Conservation (phyloP, 352 stramenopile species). For the Pythium rhizo-oryzae region DNA sequence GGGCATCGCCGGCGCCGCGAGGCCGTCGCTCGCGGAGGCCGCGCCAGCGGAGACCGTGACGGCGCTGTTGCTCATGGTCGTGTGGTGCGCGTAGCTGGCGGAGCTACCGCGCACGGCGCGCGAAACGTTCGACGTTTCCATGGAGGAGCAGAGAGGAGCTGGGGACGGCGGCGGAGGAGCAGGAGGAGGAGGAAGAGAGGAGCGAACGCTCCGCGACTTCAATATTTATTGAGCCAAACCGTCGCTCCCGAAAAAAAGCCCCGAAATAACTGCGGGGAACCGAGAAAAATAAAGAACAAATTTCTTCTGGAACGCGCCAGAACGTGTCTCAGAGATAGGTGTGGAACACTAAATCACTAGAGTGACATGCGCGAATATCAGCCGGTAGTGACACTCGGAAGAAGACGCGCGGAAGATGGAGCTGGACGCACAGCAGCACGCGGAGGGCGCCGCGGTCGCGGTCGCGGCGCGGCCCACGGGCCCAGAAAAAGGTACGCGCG, state of each 20-base stretch:
- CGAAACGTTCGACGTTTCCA: slow-evolving; percentile 16
- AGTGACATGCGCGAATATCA: background rate
- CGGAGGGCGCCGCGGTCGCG: background rate
- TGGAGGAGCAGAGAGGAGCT: background rate
- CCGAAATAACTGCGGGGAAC: background rate
- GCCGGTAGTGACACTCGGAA: slow-evolving; percentile 1
- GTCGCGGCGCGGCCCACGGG: slow-evolving; percentile 28
- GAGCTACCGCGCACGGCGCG: slow-evolving; percentile 3
- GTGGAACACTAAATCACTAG: background rate
- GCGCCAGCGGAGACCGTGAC: slow-evolving; percentile 15
- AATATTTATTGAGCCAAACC: slow-evolving; percentile 24
- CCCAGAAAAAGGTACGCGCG: slow-evolving; percentile 39
- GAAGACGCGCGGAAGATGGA: slow-evolving; percentile 9
- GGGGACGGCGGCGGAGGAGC: too few species aligned
- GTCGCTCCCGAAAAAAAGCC: slow-evolving; percentile 7
- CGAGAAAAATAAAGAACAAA: slow-evolving; percentile 29
- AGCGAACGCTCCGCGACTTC: slow-evolving; percentile 19
- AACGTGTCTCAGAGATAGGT: background rate
- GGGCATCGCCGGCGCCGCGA: background rate
- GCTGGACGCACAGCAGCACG: slow-evolving; percentile 12
- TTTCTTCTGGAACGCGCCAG: slow-evolving; percentile 12
- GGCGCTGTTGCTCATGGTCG: slow-evolving; percentile 33
- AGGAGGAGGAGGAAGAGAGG: background rate
- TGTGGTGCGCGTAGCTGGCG: background rate
- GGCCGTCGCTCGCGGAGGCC: slow-evolving; percentile 2